These are phyloP conservation scores for Komagataella ulmi DNA, from an alignment of 805 yeast genomes.

Conservation along the genomic window DNA sequence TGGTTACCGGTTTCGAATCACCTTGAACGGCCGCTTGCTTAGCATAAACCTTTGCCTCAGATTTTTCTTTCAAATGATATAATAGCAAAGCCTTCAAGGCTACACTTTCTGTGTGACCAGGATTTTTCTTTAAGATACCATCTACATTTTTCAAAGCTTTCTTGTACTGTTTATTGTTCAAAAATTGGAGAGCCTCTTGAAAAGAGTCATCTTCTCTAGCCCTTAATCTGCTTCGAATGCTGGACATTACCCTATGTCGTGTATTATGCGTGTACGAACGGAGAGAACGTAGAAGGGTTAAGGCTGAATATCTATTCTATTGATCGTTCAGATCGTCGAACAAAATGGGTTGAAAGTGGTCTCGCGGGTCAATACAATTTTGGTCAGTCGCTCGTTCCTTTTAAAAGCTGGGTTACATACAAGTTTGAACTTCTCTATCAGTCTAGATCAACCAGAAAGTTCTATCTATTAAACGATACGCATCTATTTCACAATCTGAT, in stretches of 20 bases:
- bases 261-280: background rate
- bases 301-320: background rate
- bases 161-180: constrained; percentile 78
- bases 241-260: background rate
- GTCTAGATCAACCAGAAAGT: background rate
- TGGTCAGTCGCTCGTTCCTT: background rate
- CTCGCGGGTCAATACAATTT: background rate
- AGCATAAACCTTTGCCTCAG: constrained; percentile 53
- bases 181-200: constrained; percentile 68
- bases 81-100: constrained; percentile 75
- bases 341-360: background rate
- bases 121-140: constrained; percentile 58
- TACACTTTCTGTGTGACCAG: constrained; percentile 65
- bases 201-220: constrained; percentile 63
- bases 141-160: constrained; percentile 74
- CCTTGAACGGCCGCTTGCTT: constrained; percentile 47
- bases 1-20: constrained; percentile 51
- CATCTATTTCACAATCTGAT: no score
- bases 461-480: background rate
- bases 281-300: constrained; percentile 2
- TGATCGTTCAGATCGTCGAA: background rate
- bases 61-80: constrained; percentile 39
- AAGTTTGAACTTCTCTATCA: background rate
- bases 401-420: background rate
- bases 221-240: background rate